Evolutionary conservation across 345 rosid species (phyloP).

Genomic region (Odontarrhena argentea): DNA sequence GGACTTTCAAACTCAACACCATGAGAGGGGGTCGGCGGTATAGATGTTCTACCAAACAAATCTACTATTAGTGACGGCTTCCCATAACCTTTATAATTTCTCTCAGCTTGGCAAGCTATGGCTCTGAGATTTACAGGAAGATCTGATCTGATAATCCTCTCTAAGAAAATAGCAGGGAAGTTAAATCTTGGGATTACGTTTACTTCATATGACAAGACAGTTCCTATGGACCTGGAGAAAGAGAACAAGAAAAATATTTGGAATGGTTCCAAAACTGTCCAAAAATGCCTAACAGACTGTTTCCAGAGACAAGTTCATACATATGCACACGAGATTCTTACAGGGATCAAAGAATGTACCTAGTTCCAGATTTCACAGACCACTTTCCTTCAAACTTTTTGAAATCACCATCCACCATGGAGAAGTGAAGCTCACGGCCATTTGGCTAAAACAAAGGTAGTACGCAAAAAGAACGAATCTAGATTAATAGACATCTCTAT

Average conservation of each 20-base stretch:
- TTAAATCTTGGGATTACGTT: slow-evolving; percentile 89
- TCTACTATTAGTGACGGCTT: slow-evolving; percentile 44
- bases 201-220: slow-evolving; percentile 78
- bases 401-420: slow-evolving; percentile 97
- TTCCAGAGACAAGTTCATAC: background rate
- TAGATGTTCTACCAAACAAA: slow-evolving; percentile 38
- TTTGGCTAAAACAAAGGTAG: slow-evolving; percentile 49
- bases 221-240: slow-evolving; percentile 55
- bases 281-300: slow-evolving; percentile 11
- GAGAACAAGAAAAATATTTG: slow-evolving; percentile 8
- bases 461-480: background rate
- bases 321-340: slow-evolving; percentile 12
- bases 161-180: slow-evolving; percentile 89
- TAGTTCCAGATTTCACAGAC: slow-evolving; percentile 71
- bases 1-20: slow-evolving; percentile 42
- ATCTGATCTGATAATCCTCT: slow-evolving; percentile 92
- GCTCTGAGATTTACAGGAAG: slow-evolving; percentile 95
- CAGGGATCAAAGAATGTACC: slow-evolving; percentile 45
- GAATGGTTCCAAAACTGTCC: background rate
- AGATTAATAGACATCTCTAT: background rate
- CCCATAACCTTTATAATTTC: slow-evolving; percentile 45
- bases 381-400: slow-evolving; percentile 98
- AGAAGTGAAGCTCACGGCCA: slow-evolving; percentile 75
- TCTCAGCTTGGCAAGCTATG: slow-evolving; percentile 80
- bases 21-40: slow-evolving; percentile 40